phyloP scores from a whole-genome alignment of 23 red algal species.

The Gracilaria caudata region DNA sequence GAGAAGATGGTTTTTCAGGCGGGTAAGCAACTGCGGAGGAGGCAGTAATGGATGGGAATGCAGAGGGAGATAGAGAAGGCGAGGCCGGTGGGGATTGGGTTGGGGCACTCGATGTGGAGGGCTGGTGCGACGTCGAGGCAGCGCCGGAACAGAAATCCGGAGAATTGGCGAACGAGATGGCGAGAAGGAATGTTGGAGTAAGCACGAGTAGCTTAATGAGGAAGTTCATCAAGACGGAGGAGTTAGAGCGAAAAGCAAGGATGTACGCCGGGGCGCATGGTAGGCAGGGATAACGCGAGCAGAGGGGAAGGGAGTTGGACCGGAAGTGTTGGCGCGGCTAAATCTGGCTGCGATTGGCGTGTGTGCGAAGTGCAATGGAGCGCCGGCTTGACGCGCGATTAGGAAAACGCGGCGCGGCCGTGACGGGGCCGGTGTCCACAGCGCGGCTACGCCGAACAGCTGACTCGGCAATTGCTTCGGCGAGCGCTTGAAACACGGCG shows the following conservation, averaged over 20 bases:
- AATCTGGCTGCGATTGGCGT: background rate
- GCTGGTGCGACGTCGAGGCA: background rate
- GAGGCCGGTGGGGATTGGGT: background rate
- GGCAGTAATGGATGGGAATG: background rate
- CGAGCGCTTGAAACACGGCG: no score
- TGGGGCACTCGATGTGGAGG: background rate
- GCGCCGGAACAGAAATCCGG: background rate
- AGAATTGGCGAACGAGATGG: conserved; percentile 8
- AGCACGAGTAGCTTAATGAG: background rate
- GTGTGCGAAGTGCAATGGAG: no score
- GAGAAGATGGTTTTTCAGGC: background rate
- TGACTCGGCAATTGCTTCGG: no score
- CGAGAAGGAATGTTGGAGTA: background rate
- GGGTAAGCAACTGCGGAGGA: background rate
- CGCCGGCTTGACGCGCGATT: background rate
- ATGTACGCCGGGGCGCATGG: background rate
- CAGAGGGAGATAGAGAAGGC: background rate
- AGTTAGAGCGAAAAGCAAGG: background rate
- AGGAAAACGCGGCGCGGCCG: background rate
- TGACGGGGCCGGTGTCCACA: background rate
- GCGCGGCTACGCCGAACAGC: no score
- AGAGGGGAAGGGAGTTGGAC: background rate
- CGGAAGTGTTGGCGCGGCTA: background rate
- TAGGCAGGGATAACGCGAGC: background rate
- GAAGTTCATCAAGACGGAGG: background rate